These are phyloP conservation scores for Aspergillus latus DNA, from an alignment of 2,329 filamentous ascomycete genomes.

Conservation along the genomic window DNA sequence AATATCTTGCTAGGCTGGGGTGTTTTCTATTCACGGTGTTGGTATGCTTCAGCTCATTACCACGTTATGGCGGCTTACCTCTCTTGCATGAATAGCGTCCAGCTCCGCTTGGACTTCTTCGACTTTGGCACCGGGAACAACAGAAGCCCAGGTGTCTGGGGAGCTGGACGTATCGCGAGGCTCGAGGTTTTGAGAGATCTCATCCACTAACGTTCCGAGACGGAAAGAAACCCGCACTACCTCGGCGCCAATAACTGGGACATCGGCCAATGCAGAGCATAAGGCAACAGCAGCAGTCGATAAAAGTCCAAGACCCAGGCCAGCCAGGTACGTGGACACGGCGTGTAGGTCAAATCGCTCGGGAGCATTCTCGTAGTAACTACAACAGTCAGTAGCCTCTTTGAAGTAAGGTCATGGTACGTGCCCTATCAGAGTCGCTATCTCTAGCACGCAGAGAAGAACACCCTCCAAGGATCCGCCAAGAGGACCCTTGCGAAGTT, in stretches of 20 bases:
- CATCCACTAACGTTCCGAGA: slow-evolving; percentile 47
- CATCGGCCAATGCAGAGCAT: slow-evolving; percentile 38
- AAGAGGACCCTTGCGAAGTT: slow-evolving; percentile 44
- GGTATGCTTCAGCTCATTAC: background rate
- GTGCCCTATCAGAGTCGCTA: slow-evolving; percentile 49
- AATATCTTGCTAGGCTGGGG: slow-evolving; percentile 23
- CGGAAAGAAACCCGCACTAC: slow-evolving; percentile 49
- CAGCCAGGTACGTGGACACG: slow-evolving; percentile 23
- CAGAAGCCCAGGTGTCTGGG: slow-evolving; percentile 29
- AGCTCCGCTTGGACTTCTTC: slow-evolving; percentile 28
- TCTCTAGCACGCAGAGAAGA: slow-evolving; percentile 43
- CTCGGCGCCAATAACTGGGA: slow-evolving; percentile 44
- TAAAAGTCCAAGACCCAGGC: slow-evolving; percentile 49
- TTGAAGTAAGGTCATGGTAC: slow-evolving; percentile 3
- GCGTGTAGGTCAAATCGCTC: slow-evolving; percentile 8
- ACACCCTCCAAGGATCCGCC: slow-evolving; percentile 49
- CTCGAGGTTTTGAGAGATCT: slow-evolving; percentile 46
- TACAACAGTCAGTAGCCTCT: background rate
- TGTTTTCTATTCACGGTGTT: slow-evolving; percentile 12
- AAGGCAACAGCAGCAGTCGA: slow-evolving; percentile 46
- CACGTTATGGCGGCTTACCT: slow-evolving; percentile 7
- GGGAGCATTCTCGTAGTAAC: slow-evolving; percentile 12
- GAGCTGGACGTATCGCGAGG: slow-evolving; percentile 26
- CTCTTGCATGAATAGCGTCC: slow-evolving; percentile 18
- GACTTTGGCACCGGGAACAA: slow-evolving; percentile 22